A percentile compares a stretch with the other conserved stretches of the same genome.
Conservation (phyloP, 208 protist species). For the Trypanosoma platydactyli region DNA sequence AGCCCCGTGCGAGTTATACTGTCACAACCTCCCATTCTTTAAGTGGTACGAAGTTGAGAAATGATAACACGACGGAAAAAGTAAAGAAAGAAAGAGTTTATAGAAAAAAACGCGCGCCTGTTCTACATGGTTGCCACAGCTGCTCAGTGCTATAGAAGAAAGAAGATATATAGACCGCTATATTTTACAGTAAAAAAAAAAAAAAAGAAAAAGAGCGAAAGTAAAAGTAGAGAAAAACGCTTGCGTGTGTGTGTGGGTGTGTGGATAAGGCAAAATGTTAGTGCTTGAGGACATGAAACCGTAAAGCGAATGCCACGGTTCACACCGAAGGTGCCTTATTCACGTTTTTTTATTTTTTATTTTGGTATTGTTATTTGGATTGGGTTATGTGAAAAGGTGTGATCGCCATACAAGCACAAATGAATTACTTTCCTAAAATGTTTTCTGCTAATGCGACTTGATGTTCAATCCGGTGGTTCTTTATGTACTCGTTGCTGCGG, state of each 20-base stretch:
- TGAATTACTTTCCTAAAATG: background rate
- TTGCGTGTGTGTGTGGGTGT: too few species aligned
- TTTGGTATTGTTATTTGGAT: background rate
- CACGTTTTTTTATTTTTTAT: slow-evolving; percentile 7
- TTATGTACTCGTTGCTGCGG: too few species aligned
- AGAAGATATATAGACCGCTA: slow-evolving; percentile 2
- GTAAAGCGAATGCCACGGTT: too few species aligned
- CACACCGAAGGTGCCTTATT: too few species aligned
- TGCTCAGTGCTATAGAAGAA: slow-evolving; percentile 26
- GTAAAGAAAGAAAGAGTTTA: slow-evolving; percentile 7
- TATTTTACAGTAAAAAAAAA: slow-evolving; percentile 3
- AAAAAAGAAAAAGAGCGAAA: background rate
- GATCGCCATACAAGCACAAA: slow-evolving; percentile 9
- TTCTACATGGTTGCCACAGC: slow-evolving; percentile 17
- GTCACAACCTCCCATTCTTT: background rate
- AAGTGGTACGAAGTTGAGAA: background rate
- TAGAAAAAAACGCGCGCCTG: slow-evolving; percentile 14
- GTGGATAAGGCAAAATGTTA: too few species aligned
- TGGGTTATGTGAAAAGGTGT: too few species aligned
- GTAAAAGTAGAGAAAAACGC: too few species aligned
- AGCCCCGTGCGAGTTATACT: background rate
- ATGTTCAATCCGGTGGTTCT: too few species aligned
- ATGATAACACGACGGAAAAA: background rate
- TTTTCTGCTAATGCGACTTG: too few species aligned
- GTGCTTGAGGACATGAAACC: too few species aligned